Percentiles rank a stretch among this genome's conserved stretches.
Evolutionary conservation across 176 grass and related monocot species (phyloP).

Genomic region (Zoysia japonica): DNA sequence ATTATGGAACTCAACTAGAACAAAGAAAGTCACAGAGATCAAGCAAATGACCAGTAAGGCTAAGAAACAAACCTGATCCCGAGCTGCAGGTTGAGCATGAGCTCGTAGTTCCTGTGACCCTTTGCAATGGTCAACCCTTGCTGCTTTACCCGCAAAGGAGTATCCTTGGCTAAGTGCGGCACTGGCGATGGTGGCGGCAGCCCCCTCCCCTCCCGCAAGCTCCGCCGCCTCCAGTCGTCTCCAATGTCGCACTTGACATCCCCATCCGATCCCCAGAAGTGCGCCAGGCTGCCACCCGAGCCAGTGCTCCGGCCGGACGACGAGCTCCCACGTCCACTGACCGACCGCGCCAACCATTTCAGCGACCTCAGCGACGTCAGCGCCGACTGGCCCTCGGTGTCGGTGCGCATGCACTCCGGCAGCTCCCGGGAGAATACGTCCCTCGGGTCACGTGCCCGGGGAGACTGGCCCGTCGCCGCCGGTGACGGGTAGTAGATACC

Average conservation of each 20-base stretch:
- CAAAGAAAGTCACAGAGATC: not conserved
- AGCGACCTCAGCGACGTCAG: slow-evolving; percentile 66
- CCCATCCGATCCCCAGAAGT: slow-evolving; percentile 47
- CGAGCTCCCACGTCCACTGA: slow-evolving; percentile 41
- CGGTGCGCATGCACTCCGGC: slow-evolving; percentile 53
- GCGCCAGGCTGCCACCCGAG: slow-evolving; percentile 40
- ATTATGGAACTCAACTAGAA: slow-evolving; percentile 6
- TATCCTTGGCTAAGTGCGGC: slow-evolving; percentile 19
- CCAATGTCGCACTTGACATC: slow-evolving; percentile 42
- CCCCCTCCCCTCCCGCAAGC: slow-evolving; percentile 43
- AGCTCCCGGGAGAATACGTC: slow-evolving; percentile 68
- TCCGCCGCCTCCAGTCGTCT: slow-evolving; percentile 51
- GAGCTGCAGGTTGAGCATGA: slow-evolving; percentile 98
- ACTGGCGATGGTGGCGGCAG: slow-evolving; percentile 11
- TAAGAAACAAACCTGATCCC: slow-evolving; percentile 73
- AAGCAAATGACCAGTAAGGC: not conserved
- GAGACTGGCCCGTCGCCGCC: slow-evolving; percentile 41
- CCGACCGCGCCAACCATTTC: slow-evolving; percentile 63
- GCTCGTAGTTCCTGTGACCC: slow-evolving; percentile 96
- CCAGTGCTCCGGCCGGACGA: slow-evolving; percentile 34
- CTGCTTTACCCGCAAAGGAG: slow-evolving; percentile 40
- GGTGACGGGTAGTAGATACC: slow-evolving; percentile 81
- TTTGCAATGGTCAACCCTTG: slow-evolving; percentile 80
- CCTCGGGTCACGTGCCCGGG: slow-evolving; percentile 62
- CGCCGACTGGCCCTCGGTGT: slow-evolving; percentile 56